phyloP scores from a whole-genome alignment of 176 grass and related monocot species.

The Oryza coarctata region DNA sequence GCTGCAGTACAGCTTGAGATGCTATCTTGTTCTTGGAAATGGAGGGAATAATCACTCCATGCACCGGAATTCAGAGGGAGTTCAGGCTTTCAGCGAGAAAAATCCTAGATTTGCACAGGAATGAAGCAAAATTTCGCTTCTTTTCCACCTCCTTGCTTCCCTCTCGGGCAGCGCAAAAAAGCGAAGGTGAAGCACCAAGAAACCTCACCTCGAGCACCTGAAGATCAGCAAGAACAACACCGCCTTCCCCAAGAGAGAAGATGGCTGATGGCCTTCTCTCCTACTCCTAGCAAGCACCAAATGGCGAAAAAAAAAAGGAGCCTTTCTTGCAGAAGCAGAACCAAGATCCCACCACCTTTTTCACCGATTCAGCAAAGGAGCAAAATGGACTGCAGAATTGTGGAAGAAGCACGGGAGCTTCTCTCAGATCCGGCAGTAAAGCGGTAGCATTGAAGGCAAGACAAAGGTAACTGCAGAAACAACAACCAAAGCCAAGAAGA shows the following conservation, averaged over 20 bases:
- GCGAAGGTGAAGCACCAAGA: neutral
- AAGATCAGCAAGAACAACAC: constrained; percentile 27
- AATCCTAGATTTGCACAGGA: constrained; percentile 29
- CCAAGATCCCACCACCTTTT: constrained; percentile 38
- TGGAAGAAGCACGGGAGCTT: constrained; percentile 6
- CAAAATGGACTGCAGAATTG: neutral
- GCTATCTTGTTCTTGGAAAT: neutral
- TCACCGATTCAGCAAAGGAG: neutral
- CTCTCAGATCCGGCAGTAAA: constrained; percentile 44
- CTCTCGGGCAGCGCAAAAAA: neutral
- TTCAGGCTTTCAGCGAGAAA: neutral
- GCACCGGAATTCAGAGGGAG: neutral
- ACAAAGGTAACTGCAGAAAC: constrained; percentile 35
- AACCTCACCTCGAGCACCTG: constrained; percentile 27
- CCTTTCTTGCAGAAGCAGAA: constrained; percentile 10
- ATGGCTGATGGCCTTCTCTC: neutral
- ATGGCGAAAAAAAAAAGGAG: neutral
- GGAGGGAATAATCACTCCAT: constrained; percentile 9
- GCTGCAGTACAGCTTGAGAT: neutral
- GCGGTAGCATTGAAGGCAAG: constrained; percentile 43
- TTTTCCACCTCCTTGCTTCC: neutral
- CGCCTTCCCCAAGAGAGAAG: neutral
- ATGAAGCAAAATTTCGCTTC: neutral
- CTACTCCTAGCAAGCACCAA: neutral
- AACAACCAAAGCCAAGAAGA: neutral